Evolutionary conservation across 2,329 filamentous ascomycete species (phyloP).

Genomic region (Talaromyces sp.): DNA sequence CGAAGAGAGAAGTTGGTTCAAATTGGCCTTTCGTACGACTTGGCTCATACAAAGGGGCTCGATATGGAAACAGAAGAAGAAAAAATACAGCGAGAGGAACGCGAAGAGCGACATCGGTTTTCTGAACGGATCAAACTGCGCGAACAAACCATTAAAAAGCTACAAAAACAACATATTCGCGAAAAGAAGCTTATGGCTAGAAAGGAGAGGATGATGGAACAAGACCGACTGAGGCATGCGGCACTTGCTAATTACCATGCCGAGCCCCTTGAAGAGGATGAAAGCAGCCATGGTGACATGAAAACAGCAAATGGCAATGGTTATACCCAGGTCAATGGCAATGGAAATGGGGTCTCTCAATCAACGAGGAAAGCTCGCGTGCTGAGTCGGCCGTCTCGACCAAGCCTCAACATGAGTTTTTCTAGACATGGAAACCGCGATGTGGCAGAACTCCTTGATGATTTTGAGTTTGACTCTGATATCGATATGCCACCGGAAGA

Average conservation of each 20-base stretch:
- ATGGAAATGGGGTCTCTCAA: not conserved
- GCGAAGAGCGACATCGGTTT: slow-evolving; percentile 28
- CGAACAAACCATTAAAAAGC: slow-evolving; percentile 32
- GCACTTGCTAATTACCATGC: not conserved
- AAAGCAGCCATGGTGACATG: not conserved
- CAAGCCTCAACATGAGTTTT: slow-evolving; percentile 21
- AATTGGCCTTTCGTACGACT: slow-evolving; percentile 41
- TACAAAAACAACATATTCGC: slow-evolving; percentile 36
- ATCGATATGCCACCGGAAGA: slow-evolving; percentile 33
- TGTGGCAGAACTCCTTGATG: slow-evolving; percentile 31
- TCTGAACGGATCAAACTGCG: slow-evolving; percentile 31
- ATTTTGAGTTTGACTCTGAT: slow-evolving; percentile 39
- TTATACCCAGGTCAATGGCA: not conserved
- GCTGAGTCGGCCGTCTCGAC: slow-evolving; percentile 13
- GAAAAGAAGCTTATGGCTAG: slow-evolving; percentile 31
- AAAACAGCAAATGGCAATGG: not conserved
- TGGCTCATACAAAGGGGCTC: slow-evolving; percentile 41
- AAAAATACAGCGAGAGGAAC: slow-evolving; percentile 28
- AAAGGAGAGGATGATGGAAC: slow-evolving; percentile 24
- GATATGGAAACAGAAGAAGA: slow-evolving; percentile 30
- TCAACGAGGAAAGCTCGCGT: not conserved
- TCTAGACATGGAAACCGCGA: slow-evolving; percentile 14
- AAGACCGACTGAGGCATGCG: slow-evolving; percentile 11
- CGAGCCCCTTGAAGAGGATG: not conserved
- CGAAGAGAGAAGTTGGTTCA: slow-evolving; percentile 64